A percentile compares a stretch with the other conserved stretches of the same genome.
These are phyloP conservation scores for Stephania yunnanensis DNA, from an alignment of 164 flowering plant genomes.

Conservation along the genomic window DNA sequence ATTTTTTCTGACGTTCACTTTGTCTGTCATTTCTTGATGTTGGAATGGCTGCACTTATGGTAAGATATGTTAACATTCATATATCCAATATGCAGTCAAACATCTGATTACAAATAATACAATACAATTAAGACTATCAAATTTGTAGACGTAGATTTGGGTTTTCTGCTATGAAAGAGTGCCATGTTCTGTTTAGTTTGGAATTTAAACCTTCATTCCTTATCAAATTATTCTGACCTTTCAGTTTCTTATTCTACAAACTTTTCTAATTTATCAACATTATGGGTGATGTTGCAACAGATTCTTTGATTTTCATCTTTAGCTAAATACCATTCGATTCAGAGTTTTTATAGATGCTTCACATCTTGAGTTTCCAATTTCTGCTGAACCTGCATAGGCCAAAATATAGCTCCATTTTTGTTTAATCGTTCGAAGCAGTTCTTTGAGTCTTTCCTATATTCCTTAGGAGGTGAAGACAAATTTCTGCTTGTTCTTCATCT, in stretches of 20 bases:
- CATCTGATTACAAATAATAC: no score
- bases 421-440: no score
- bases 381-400: no score
- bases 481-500: no score
- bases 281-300: background rate
- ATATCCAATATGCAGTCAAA: no score
- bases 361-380: no score
- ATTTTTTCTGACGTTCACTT: background rate
- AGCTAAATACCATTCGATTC: background rate
- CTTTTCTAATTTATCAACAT: background rate
- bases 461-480: no score
- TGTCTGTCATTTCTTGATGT: slow-evolving; percentile 73
- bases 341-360: no score
- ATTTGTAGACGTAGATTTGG: background rate
- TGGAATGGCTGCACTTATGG: slow-evolving; percentile 92
- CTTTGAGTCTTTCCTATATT: no score
- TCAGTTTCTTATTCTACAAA: background rate
- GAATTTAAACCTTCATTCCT: background rate
- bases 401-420: no score
- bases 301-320: background rate
- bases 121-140: background rate
- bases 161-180: background rate
- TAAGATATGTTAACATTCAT: slow-evolving; percentile 19
- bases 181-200: background rate
- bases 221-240: background rate